Evolutionary conservation across 805 yeast genomes (phyloP), one percentile per base, ranked within the genome.

Genomic region (Clavispora fructus): DNA sequence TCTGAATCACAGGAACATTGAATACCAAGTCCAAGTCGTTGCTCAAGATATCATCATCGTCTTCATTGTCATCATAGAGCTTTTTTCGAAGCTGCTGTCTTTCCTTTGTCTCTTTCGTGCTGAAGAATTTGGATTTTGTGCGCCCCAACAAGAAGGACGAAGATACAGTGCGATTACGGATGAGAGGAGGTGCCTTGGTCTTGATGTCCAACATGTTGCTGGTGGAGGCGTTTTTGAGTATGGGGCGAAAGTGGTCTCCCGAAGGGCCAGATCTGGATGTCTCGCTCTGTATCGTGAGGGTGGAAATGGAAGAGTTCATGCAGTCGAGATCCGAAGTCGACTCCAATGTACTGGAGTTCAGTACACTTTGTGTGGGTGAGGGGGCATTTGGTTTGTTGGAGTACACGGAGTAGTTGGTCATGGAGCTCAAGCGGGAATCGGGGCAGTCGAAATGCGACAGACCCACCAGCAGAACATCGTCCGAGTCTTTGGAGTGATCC

Each of bases 1-100:
- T 65, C 43, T 61, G 62, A 19, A 71, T 65, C 10, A 72, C 64
- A 1, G 77, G 77, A 16, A 72, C 76, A 49, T 72, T 72, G 52
- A 72, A 71, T 11, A 69, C 71, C 41, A 71, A 56, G 43, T 68
- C 71, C 42, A 69, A 50, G 49, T 70, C 75, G 47, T 65, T 64
- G 11, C 63, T 50, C 28, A 68, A 50, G 26, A 70, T 64, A 31
- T 67, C 72, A 42, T 70, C 75, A 43, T 69, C 75, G 50, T 63
- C 62, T 40, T 68, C 70, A 51, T 67, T 61, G 16, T 71, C 75
- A 43, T 71, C 77, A 47, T 69, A 71, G 30, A 56, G 56, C 51
- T 71, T 65, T 52, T 70, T 71, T 11, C 74, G 59, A 19, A 64
- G 53, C 44, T 60, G 61, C 51, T 65, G 60, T 40, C 76, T 55